Evolutionary conservation across 352 stramenopile genomes (phyloP).

Genomic region (Globisporangium viniferum): DNA sequence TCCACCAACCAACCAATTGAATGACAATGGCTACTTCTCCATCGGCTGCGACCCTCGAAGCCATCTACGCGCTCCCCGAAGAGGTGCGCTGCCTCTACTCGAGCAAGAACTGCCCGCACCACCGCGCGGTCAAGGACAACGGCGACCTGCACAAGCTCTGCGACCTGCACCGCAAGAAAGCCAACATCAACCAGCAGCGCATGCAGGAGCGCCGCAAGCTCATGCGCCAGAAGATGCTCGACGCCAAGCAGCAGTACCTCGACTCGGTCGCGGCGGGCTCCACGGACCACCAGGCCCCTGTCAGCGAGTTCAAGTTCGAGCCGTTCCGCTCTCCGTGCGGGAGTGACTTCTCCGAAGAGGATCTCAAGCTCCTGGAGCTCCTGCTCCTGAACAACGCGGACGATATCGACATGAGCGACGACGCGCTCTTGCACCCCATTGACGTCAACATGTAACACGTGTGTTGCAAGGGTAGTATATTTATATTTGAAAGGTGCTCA

Average conservation of each 20-base stretch:
- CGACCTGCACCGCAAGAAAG: slow-evolving; percentile 53
- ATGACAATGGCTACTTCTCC: slow-evolving; percentile 11
- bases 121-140: slow-evolving; percentile 43
- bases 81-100: slow-evolving; percentile 35
- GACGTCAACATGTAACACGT: slow-evolving; percentile 1
- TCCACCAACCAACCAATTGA: background rate
- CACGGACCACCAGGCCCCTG: background rate
- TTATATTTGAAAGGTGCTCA: background rate
- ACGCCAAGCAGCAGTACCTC: slow-evolving; percentile 10
- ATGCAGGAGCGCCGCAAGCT: slow-evolving; percentile 32
- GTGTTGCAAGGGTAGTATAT: background rate
- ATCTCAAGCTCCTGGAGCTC: slow-evolving; percentile 15
- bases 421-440: slow-evolving; percentile 1
- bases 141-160: slow-evolving; percentile 54
- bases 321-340: slow-evolving; percentile 8
- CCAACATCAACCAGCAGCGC: slow-evolving; percentile 54
- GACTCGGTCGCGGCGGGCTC: background rate
- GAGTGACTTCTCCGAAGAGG: slow-evolving; percentile 12
- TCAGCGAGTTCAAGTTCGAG: slow-evolving; percentile 5
- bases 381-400: slow-evolving; percentile 16
- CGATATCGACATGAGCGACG: slow-evolving; percentile 1
- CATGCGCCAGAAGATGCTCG: slow-evolving; percentile 16
- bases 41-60: slow-evolving; percentile 14
- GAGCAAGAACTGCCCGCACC: slow-evolving; percentile 52
- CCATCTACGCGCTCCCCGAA: slow-evolving; percentile 17